phyloP scores from a whole-genome alignment of 2,329 filamentous ascomycete genomes.

The Arachnopeziza araneosa region DNA sequence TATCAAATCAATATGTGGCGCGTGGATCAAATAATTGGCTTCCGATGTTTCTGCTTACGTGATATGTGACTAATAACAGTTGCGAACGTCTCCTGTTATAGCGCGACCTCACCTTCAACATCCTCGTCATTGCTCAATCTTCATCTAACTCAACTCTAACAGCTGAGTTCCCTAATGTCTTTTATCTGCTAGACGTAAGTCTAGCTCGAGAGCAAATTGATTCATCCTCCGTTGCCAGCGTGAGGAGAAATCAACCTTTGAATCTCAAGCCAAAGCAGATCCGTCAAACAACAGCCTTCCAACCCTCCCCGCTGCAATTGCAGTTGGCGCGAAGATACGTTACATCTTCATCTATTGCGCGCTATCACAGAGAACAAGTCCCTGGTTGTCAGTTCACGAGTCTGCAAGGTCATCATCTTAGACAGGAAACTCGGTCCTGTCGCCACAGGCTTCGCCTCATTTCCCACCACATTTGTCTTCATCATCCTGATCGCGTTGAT shows the following conservation, averaged over 20 bases:
- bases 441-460: conserved; percentile 29
- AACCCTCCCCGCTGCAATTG: conserved; percentile 13
- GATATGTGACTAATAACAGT: too few species aligned
- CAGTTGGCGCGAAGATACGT: conserved; percentile 8
- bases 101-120: too few species aligned
- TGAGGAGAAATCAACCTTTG: conserved; percentile 37
- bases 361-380: conserved; percentile 25
- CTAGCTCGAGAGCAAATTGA: conserved; percentile 36
- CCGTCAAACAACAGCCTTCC: conserved; percentile 14
- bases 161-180: conserved; percentile 20
- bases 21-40: neutral
- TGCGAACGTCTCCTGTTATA: too few species aligned
- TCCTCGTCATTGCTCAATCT: too few species aligned
- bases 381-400: conserved; percentile 31
- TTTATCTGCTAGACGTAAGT: conserved; percentile 40
- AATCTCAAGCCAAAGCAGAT: conserved; percentile 37
- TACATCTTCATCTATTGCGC: conserved; percentile 10
- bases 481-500: conserved; percentile 17
- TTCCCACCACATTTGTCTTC: conserved; percentile 1
- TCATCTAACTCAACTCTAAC: neutral
- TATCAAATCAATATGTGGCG: neutral
- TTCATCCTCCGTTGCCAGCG: conserved; percentile 40
- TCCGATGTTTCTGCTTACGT: too few species aligned
- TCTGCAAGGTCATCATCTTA: conserved; percentile 29
- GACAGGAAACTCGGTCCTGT: conserved; percentile 28